phyloP scores from a whole-genome alignment of 257 asterid genomes.

The Cordia subcordata region DNA sequence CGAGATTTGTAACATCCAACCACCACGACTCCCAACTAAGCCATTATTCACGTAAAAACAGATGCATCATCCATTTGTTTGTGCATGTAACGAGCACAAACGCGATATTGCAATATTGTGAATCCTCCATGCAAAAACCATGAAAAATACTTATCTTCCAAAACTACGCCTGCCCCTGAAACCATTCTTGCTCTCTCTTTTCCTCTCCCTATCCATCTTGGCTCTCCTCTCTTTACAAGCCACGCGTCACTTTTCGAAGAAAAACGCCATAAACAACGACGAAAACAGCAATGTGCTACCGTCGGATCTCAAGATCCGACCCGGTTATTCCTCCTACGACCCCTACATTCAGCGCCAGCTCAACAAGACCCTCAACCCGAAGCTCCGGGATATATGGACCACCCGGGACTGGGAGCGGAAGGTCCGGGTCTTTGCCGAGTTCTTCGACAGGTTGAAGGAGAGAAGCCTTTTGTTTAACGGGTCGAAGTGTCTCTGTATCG shows the following conservation, averaged over 20 bases:
- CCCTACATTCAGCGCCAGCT: constrained; percentile 66
- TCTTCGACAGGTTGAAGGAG: constrained; percentile 38
- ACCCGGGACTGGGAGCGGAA: constrained; percentile 87
- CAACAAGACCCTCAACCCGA: constrained; percentile 81
- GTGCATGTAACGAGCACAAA: background rate
- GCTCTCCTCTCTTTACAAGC: constrained; percentile 43
- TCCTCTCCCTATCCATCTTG: constrained; percentile 38
- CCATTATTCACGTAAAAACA: background rate
- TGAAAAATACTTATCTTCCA: constrained; percentile 32
- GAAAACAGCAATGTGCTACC: background rate
- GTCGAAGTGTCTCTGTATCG: constrained; percentile 62
- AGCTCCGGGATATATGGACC: constrained; percentile 67
- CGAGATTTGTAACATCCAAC: background rate
- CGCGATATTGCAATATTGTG: background rate
- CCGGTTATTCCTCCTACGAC: constrained; percentile 70
- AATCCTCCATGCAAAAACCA: constrained; percentile 7
- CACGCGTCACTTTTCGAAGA: constrained; percentile 15
- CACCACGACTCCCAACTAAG: background rate
- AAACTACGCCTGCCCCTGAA: constrained; percentile 36
- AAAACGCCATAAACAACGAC: constrained; percentile 5
- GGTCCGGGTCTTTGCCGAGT: constrained; percentile 46
- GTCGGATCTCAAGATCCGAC: constrained; percentile 62
- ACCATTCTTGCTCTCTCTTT: constrained; percentile 39
- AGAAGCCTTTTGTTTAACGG: constrained; percentile 30
- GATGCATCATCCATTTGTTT: background rate